Conservation (phyloP, 2,329 filamentous ascomycete genomes). For the Colletotrichum endophyticum region DNA sequence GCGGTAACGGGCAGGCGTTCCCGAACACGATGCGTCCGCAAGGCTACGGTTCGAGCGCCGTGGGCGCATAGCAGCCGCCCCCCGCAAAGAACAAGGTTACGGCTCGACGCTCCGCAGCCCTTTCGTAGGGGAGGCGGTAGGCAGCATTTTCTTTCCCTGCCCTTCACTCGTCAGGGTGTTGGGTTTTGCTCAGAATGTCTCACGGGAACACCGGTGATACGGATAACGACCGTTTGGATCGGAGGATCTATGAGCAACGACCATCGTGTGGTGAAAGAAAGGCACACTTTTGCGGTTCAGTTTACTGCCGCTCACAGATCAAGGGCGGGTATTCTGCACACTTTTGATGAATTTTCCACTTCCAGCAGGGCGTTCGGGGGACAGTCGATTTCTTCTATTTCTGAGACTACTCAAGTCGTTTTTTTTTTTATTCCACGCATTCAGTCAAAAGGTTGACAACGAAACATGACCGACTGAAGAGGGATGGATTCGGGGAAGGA, state of each 20-base stretch:
- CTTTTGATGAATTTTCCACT: slow-evolving; percentile 18
- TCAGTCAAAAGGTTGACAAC: slow-evolving; percentile 18
- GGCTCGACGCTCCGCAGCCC: background rate
- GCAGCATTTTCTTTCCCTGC: background rate
- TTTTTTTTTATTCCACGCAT: background rate
- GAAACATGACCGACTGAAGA: slow-evolving; percentile 19
- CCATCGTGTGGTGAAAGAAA: background rate
- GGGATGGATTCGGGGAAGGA: background rate
- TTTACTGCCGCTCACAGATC: background rate
- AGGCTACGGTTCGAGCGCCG: slow-evolving; percentile 64
- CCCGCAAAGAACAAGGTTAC: background rate
- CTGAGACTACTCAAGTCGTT: background rate
- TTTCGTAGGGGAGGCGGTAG: background rate
- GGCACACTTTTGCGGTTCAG: background rate
- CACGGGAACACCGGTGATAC: background rate
- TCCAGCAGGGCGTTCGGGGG: slow-evolving; percentile 19
- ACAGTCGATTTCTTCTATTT: background rate
- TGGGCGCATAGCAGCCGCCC: slow-evolving; percentile 49
- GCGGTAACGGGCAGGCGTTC: slow-evolving; percentile 43
- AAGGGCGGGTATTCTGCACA: slow-evolving; percentile 4
- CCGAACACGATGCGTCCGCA: slow-evolving; percentile 51
- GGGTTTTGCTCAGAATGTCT: background rate
- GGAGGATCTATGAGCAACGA: slow-evolving; percentile 3
- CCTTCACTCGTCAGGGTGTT: background rate
- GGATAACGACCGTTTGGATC: background rate